phyloP scores from a whole-genome alignment of 75 land plant species.

The Azolla pinnata region DNA sequence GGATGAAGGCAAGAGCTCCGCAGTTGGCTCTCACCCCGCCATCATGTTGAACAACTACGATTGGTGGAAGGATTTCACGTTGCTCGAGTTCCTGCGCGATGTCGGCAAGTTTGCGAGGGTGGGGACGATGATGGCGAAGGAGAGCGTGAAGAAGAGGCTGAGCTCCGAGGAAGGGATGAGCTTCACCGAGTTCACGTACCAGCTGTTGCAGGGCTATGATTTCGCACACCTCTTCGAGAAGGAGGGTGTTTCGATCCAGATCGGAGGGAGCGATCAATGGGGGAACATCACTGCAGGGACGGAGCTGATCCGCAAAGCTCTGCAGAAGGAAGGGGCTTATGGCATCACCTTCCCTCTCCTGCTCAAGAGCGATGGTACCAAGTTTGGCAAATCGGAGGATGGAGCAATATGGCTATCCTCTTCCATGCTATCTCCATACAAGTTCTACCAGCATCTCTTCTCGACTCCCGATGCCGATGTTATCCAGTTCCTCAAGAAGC shows the following conservation, averaged over 20 bases:
- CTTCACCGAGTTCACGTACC: conserved; percentile 92
- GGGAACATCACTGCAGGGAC: conserved; percentile 99
- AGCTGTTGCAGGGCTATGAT: conserved; percentile 91
- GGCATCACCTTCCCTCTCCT: conserved; percentile 94
- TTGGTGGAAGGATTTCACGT: conserved; percentile 83
- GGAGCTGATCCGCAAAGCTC: conserved; percentile 63
- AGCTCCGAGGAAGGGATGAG: conserved; percentile 95
- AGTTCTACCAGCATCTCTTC: conserved; percentile 90
- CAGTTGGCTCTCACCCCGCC: conserved; percentile 16
- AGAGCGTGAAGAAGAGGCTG: conserved; percentile 78
- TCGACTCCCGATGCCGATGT: conserved; percentile 81
- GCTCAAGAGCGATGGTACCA: conserved; percentile 91
- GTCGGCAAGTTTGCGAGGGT: conserved; percentile 84
- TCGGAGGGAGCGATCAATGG: conserved; percentile 99
- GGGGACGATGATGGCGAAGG: conserved; percentile 89
- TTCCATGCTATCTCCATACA: conserved; percentile 69
- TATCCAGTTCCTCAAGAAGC: conserved; percentile 63
- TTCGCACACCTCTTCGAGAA: conserved; percentile 69
- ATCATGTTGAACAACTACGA: conserved; percentile 73
- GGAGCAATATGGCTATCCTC: conserved; percentile 95
- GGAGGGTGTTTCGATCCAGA: conserved; percentile 78
- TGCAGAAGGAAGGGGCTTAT: conserved; percentile 71
- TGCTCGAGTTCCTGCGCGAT: conserved; percentile 68
- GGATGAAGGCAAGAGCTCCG: neutral
- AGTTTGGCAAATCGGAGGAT: conserved; percentile 93